Evolutionary conservation across 345 rosid genomes (phyloP), one percentile per base, ranked within the genome.

Genomic region (Laguncularia racemosa): DNA sequence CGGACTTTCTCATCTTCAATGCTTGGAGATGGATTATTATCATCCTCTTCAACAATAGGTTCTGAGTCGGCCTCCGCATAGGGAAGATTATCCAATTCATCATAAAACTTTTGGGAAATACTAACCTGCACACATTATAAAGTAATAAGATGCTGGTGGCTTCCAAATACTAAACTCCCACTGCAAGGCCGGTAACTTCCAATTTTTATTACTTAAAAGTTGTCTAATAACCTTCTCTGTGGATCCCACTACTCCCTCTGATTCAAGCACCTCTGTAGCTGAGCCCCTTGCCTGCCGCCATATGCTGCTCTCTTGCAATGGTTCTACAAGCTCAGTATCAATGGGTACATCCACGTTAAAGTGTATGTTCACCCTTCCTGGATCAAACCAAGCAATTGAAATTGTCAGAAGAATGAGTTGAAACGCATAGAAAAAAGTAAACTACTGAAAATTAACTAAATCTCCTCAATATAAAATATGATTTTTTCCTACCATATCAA

Each of bases 261-360:
- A 67, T 56, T 54, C 73, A 0, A 71, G 58, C 55, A 81, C 59
- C 56, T 76, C 85, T 28, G 76, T 63, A 52, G 92, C 85, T 67
- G 88, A 72, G 21, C 99, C 99, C 70, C 92, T 84, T 57, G 92
- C 76, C 73, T 82, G 99, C 53, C 86, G 71, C 97, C 90, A 85
- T 71, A 85, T 75, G 57, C 88, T 77, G 62, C 80, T 79, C 76
- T 93, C 96, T 60, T 83, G 80, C 66, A 93, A 60, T 55, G 86
- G 81, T 70, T 89, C 97, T 57, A 81, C 87, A 51, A 89, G 80
- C 74, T 84, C 88, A 3, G 77, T 74, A 68, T 78, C 81, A 10
- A 53, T 46, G 43, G 97, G 97, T 58, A 89, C 72, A 60, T 82
- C 81, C 60, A 93, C 62, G 55, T 76, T 80, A 56, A 93, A 45